Percentiles rank a stretch among this genome's conserved stretches.
Conservation (phyloP, 331 rosid genomes). For the Phaseolus coccineus region DNA sequence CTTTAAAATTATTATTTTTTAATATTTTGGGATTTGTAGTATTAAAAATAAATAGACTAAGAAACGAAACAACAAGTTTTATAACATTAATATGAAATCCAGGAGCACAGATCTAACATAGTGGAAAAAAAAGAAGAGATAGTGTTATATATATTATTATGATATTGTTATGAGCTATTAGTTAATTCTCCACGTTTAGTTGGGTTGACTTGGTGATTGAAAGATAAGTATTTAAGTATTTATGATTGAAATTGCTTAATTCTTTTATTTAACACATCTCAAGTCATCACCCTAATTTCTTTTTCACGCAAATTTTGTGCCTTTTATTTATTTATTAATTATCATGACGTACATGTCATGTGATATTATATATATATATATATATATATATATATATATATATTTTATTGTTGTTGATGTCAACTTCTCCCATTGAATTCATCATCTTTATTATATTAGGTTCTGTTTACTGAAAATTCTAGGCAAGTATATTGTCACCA, state of each 20-base stretch:
- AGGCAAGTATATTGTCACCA: not conserved
- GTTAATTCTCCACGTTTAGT: no score
- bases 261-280: not conserved
- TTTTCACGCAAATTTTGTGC: slow-evolving; percentile 7
- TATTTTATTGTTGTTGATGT: not conserved
- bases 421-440: slow-evolving; percentile 18
- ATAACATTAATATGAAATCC: no score
- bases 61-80: no score
- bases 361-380: not conserved
- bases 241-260: not conserved
- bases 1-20: no score
- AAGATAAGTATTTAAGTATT: not conserved
- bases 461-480: slow-evolving; percentile 3
- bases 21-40: no score
- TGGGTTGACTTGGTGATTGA: slow-evolving; percentile 13
- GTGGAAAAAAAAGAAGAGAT: no score
- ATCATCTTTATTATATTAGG: not conserved
- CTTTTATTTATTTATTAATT: not conserved
- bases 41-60: no score
- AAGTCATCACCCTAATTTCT: slow-evolving; percentile 25
- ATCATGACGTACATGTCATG: slow-evolving; percentile 35
- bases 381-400: no score
- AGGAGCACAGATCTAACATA: no score
- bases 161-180: no score
- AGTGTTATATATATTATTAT: no score